phyloP scores from a whole-genome alignment of 2,329 filamentous ascomycete genomes.

The Aspergillus melleus region DNA sequence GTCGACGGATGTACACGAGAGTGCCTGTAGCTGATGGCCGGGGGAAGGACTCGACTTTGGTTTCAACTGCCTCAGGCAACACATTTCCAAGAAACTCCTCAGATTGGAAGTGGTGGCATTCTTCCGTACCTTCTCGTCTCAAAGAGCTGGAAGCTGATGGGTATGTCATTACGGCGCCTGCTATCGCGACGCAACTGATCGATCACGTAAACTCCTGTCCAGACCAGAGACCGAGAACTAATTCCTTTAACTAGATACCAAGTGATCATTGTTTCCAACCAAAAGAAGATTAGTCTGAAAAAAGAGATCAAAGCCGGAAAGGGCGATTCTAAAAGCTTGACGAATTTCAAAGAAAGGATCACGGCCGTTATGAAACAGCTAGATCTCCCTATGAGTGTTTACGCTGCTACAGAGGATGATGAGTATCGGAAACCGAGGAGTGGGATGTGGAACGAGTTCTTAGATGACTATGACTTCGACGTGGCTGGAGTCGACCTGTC shows the following conservation, averaged over 20 bases:
- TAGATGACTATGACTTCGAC: constrained; percentile 61
- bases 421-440: constrained; percentile 80
- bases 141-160: constrained; percentile 69
- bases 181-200: neutral
- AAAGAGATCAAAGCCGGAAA: constrained; percentile 70
- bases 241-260: constrained; percentile 57
- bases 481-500: constrained; percentile 64
- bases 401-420: constrained; percentile 83
- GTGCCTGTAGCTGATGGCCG: neutral
- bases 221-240: neutral
- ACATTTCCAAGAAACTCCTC: constrained; percentile 67
- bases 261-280: constrained; percentile 83
- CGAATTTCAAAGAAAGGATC: constrained; percentile 81
- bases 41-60: constrained; percentile 78
- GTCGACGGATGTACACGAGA: neutral
- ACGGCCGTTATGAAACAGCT: constrained; percentile 63
- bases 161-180: constrained; percentile 40
- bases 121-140: constrained; percentile 66
- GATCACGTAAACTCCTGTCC: neutral
- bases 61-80: constrained; percentile 77
- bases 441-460: constrained; percentile 81
- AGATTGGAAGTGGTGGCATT: constrained; percentile 96
- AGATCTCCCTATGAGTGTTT: constrained; percentile 74
- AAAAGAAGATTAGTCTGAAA: constrained; percentile 76
- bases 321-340: constrained; percentile 64